Base-by-base conservation (phyloP, 225 moss, liverwort and hornwort genomes). In the Pseudisothecium myosuroides region DNA sequence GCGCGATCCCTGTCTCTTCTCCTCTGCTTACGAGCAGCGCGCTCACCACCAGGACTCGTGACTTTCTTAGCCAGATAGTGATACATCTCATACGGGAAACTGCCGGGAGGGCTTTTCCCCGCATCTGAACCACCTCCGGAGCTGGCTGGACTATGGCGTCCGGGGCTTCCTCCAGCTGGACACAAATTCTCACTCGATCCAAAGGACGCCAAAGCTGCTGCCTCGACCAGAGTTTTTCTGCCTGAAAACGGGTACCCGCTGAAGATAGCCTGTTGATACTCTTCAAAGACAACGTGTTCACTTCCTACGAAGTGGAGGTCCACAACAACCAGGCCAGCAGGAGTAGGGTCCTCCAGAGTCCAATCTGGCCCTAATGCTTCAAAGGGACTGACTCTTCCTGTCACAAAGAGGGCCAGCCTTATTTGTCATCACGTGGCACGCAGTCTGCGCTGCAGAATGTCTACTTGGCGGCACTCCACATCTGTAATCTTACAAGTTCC, bases 1-100 rank as follows among this genome's bases (percentile, higher is more conserved):
- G 95, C 96, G 74, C 97, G 97, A 89, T 96, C 98, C 81, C 92
- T 93, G 67, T 96, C 96, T 90, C 95, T 91, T 87, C 95, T 89
- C 91, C 94, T 94, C 81, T 96, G 97, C 91, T 95, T 96, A 58
- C 96, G 90, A 16, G 91, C 93, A 61, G 95, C 94, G 59, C 98
- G 93, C 86, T 96, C 97, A 86, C 98, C 96, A 54, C 98, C 98
- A 68, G 97, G 94, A 88, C 97, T 97, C 31, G 96, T 96, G 84
- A 98, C 97, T 93, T 98, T 98, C 89, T 96, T 95, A 16, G 96
- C 92, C 91, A 98, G 89, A 89, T 97, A 98, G 83, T 98, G 95
- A 81, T 95, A 98, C 97, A 98, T 97, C 89, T 98, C 98, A 66
- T 97, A 96, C 31, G 95, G 96, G 74, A 98, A 97, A 81, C 96